These are phyloP conservation scores for Sporothrix mexicana DNA, from an alignment of 2,329 filamentous ascomycete genomes.

Conservation along the genomic window DNA sequence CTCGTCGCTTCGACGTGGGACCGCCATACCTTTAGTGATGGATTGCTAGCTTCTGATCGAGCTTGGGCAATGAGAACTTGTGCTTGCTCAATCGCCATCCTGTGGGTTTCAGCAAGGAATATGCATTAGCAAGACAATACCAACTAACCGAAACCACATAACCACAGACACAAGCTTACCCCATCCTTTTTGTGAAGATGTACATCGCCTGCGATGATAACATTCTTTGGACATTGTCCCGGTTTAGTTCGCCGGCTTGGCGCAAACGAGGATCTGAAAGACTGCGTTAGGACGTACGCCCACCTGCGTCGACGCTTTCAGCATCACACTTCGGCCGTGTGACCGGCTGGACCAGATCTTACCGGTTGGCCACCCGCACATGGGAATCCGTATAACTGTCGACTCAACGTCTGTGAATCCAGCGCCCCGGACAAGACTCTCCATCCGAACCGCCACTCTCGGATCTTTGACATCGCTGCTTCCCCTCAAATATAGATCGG, in stretches of 20 bases:
- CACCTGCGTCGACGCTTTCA: no score
- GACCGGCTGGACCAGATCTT: conserved; percentile 40
- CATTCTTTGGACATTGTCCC: conserved; percentile 60
- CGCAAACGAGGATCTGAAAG: conserved; percentile 55
- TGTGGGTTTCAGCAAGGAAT: conserved; percentile 41
- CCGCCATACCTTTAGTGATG: conserved; percentile 59
- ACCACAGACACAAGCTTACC: conserved; percentile 46
- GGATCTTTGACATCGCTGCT: conserved; percentile 70
- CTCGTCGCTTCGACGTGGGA: no score
- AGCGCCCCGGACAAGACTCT: conserved; percentile 62
- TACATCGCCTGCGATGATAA: conserved; percentile 62
- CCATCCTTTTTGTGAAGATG: conserved; percentile 58
- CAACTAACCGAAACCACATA: not conserved
- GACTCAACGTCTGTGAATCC: conserved; percentile 73
- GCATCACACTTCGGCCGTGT: no score
- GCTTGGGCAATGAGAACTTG: conserved; percentile 62
- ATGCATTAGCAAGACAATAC: not conserved
- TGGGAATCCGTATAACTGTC: conserved; percentile 68
- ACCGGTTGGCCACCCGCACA: conserved; percentile 74
- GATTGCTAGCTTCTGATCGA: conserved; percentile 59
- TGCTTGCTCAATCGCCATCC: conserved; percentile 64
- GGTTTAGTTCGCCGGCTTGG: conserved; percentile 60
- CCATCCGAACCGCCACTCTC: conserved; percentile 65
- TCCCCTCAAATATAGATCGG: conserved; percentile 65
- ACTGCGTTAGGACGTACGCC: not conserved